Base-by-base conservation (phyloP, 2,329 filamentous ascomycete species). In the Colletotrichum tofieldiae region DNA sequence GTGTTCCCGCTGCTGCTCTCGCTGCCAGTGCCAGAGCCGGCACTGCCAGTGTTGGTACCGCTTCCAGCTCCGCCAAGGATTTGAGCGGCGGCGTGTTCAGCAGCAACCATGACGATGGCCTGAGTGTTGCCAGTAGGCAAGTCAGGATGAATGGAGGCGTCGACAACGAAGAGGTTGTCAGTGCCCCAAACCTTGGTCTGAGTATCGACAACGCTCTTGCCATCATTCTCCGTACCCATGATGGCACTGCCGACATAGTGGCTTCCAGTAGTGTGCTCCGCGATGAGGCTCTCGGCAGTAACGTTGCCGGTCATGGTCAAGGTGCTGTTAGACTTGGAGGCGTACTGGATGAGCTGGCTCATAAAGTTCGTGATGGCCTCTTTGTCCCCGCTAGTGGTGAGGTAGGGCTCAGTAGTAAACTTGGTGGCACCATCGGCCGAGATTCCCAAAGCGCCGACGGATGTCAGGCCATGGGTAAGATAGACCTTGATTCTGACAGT, bases 131-230 rank as follows among this genome's bases (percentile, higher is more conserved):
- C 73, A 1, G 73, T 75, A 5, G 73, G 67, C 52, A 75, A 52
- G 60, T 79, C 90, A 0, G 91, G 90, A 80, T 91, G 90, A 72
- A 92, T 89, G 26, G 86, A 87, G 0, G 88, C 89, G 72, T 92
- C 90, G 3, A 92, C 87, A 16, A 91, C 87, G 76, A 89, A 90
- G 54, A 91, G 80, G 79, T 91, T 91, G 69, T 90, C 86, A 0
- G 87, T 91, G 55, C 89, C 89, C 75, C 88, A 91, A 3, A 91
- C 87, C 78, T 86, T 87, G 59, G 88, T 87, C 78, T 90, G 83
- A 6, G 84, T 77, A 74, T 91, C 89, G 0, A 91, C 88, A 2
- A 91, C 89, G 1, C 86, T 82, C 35, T 81, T 85, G 3, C 88
- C 88, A 41, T 71, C 71, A 45, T 87, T 85, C 67, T 88, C 84